Evolutionary conservation across 164 flowering plant species (phyloP), one percentile per base, ranked within the genome.

Genomic region (Tetracentron sinense): DNA sequence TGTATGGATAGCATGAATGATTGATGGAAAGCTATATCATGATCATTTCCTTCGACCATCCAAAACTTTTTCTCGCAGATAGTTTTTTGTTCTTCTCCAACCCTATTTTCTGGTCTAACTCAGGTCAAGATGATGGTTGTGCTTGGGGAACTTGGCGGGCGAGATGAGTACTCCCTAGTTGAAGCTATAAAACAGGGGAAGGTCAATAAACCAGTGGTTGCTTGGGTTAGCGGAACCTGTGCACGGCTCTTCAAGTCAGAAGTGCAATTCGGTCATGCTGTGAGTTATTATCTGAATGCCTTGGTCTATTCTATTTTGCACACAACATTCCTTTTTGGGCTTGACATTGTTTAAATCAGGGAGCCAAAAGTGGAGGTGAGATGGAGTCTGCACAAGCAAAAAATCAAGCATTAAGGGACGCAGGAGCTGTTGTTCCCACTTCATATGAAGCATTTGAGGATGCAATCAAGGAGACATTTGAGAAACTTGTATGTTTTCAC

Each of bases 141-240:
- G 56, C 97, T 95, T 59, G 99, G 99, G 38, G 99, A 95, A 74
- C 92, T 95, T 77, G 99, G 99, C 66, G 99, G 97, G 16, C 77
- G 89, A 56, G 99, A 95, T 75, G 99, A 95, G 73, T 95, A 95
- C 77, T 95, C 99, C 65, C 79, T 95, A 26, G 94, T 95, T 64
- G 99, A 95, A 79, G 99, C 99, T 63, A 72, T 95, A 58, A 92
- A 92, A 74, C 90, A 85, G 58, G 97, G 99, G 23, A 95, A 88
- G 74, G 81, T 95, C 54, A 81, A 76, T 53, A 95, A 95, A 72
- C 99, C 97, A 57, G 99, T 95, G 42, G 97, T 92, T 73, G 97
- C 97, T 47, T 95, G 97, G 99, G 97, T 95, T 73, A 94, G 99
- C 65, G 99, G 99, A 69, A 94, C 99, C 31, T 94, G 99, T 79